Evolutionary conservation across 1,139 yeast genomes (phyloP).

Genomic region (Kodamaea fungicola): DNA sequence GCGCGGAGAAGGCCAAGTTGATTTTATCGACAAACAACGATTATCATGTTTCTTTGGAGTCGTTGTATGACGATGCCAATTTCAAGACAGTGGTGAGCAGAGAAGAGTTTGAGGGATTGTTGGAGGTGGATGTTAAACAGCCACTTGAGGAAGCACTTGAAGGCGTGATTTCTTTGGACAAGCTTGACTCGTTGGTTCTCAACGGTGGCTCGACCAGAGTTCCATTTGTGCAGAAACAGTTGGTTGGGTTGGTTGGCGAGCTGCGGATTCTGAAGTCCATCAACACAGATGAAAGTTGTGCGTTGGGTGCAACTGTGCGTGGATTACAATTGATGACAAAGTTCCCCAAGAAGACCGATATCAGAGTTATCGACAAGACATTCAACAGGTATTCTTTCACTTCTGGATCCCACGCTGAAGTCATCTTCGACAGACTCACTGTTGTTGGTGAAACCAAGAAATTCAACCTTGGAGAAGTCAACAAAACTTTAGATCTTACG

Average conservation of each 20-base stretch:
- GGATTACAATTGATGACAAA: conserved; percentile 55
- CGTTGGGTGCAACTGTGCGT: conserved; percentile 79
- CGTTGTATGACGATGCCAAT: conserved; percentile 67
- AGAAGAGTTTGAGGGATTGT: conserved; percentile 69
- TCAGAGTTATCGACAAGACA: conserved; percentile 58
- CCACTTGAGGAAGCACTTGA: conserved; percentile 59
- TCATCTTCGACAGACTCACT: conserved; percentile 46
- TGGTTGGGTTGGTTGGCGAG: conserved; percentile 54
- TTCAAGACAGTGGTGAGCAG: conserved; percentile 65
- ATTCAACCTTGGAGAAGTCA: conserved; percentile 32
- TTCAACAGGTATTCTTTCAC: conserved; percentile 31
- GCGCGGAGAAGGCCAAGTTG: conserved; percentile 84
- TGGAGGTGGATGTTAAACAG: conserved; percentile 41
- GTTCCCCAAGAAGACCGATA: conserved; percentile 57
- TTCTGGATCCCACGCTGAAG: conserved; percentile 18
- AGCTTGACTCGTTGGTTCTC: conserved; percentile 58
- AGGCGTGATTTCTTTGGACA: conserved; percentile 16
- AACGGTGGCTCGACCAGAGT: conserved; percentile 93
- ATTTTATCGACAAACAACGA: conserved; percentile 86
- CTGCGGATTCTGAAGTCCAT: conserved; percentile 77
- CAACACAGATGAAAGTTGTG: conserved; percentile 94
- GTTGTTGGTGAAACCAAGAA: conserved; percentile 23
- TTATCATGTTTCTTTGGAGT: conserved; percentile 68
- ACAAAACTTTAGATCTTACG: conserved; percentile 35
- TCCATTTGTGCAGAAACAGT: conserved; percentile 72